Evolutionary conservation across 768 basidiomycete species (phyloP).

Genomic region (Crucibulum laeve): DNA sequence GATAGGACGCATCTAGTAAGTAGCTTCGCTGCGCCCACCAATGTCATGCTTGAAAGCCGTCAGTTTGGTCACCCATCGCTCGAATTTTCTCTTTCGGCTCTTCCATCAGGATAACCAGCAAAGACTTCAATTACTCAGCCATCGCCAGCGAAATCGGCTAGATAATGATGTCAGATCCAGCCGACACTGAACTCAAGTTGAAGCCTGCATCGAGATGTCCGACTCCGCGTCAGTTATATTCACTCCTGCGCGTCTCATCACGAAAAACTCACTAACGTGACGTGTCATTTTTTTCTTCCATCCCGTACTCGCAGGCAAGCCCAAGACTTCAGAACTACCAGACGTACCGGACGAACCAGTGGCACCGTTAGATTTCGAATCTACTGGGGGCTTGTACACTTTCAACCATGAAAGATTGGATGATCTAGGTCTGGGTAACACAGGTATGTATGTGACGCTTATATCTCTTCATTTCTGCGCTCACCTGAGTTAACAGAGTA

Average conservation of each 20-base stretch:
- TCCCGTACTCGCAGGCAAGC: not conserved
- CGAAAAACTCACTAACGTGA: not conserved
- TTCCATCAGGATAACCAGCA: too few relatives aligned
- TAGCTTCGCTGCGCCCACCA: too few relatives aligned
- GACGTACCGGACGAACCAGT: not conserved
- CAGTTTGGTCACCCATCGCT: too few relatives aligned
- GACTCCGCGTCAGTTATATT: not conserved
- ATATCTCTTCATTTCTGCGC: not conserved
- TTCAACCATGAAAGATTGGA: too few relatives aligned
- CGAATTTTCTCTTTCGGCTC: too few relatives aligned
- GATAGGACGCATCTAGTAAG: too few relatives aligned
- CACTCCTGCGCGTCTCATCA: not conserved
- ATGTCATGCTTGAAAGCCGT: too few relatives aligned
- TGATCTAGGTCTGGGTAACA: too few relatives aligned
- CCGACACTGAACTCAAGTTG: not conserved
- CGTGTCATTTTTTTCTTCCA: not conserved
- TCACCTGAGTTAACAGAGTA: not conserved
- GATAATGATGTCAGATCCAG: not conserved
- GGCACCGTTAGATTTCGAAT: not conserved
- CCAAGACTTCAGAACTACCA: not conserved
- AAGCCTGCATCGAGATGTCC: slow-evolving; percentile 1
- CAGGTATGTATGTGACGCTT: not conserved
- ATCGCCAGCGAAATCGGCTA: too few relatives aligned
- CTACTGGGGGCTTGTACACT: not conserved
- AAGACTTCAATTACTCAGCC: too few relatives aligned